These are phyloP conservation scores for Cryptococcus sp. DNA, from an alignment of 1,284 basidiomycete genomes.

Conservation along the genomic window DNA sequence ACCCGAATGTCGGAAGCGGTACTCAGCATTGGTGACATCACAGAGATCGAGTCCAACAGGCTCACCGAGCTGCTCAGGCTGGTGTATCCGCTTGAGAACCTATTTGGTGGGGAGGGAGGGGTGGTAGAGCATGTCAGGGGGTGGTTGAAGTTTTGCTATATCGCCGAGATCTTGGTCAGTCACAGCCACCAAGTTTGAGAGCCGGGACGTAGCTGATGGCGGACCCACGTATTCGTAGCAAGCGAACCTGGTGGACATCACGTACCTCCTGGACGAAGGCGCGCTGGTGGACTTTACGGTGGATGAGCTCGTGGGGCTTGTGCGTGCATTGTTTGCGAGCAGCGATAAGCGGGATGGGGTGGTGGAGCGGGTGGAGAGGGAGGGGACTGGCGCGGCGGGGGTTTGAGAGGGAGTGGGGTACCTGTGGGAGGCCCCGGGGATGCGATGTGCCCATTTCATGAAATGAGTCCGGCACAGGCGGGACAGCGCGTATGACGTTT, in stretches of 20 bases:
- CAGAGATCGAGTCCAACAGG: constrained; percentile 80
- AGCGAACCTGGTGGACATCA: constrained; percentile 89
- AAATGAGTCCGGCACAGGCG: no score
- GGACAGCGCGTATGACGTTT: no score
- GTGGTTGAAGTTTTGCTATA: constrained; percentile 94
- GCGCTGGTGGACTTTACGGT: constrained; percentile 86
- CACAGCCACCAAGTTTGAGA: neutral
- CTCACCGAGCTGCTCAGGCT: constrained; percentile 77
- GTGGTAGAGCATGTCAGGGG: constrained; percentile 63
- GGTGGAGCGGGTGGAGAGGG: constrained; percentile 34
- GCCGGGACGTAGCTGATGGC: neutral
- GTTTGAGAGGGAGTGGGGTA: no score
- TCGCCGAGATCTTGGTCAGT: constrained; percentile 80
- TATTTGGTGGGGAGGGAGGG: constrained; percentile 56
- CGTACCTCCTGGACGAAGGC: constrained; percentile 87
- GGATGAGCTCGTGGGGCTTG: constrained; percentile 74
- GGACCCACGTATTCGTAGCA: constrained; percentile 56
- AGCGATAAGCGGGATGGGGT: constrained; percentile 63
- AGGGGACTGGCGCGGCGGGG: constrained; percentile 7
- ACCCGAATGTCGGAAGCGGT: constrained; percentile 69
- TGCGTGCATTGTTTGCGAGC: constrained; percentile 87
- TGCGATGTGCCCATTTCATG: no score
- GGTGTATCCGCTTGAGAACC: constrained; percentile 69
- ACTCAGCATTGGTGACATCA: constrained; percentile 79
- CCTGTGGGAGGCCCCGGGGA: no score